Evolutionary conservation across 2,329 filamentous ascomycete genomes (phyloP).

Genomic region (Trichoderma oligosporum): DNA sequence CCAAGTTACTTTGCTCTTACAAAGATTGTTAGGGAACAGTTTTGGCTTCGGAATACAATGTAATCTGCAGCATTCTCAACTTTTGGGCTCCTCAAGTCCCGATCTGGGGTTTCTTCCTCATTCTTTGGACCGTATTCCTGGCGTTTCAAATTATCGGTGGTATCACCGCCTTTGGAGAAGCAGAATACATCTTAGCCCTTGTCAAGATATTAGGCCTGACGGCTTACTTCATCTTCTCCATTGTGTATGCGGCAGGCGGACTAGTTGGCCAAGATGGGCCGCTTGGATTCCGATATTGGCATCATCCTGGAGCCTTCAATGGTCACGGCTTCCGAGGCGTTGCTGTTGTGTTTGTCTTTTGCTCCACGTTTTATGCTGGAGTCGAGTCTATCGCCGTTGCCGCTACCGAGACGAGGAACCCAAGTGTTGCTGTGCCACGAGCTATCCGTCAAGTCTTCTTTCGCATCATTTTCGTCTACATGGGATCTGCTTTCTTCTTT

Average conservation of each 20-base stretch:
- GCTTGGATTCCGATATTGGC: constrained; percentile 70
- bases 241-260: constrained; percentile 68
- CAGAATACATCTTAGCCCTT: constrained; percentile 74
- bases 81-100: constrained; percentile 62
- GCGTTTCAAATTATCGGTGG: constrained; percentile 67
- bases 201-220: constrained; percentile 67
- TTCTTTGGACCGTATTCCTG: constrained; percentile 71
- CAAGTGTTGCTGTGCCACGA: constrained; percentile 51
- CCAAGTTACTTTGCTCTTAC: too few species aligned
- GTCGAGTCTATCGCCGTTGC: constrained; percentile 61
- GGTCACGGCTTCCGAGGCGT: constrained; percentile 64
- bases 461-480: constrained; percentile 60
- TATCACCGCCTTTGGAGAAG: constrained; percentile 71
- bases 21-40: constrained; percentile 43
- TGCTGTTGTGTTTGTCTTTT: constrained; percentile 64
- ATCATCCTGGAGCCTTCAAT: constrained; percentile 64
- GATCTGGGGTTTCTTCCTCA: constrained; percentile 64
- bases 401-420: constrained; percentile 58
- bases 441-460: constrained; percentile 60
- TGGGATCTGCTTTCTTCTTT: constrained; percentile 71
- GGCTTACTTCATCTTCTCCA: constrained; percentile 70
- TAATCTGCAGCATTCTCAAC: constrained; percentile 60
- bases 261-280: constrained; percentile 52
- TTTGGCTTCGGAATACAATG: constrained; percentile 68
- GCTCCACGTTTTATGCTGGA: constrained; percentile 67